Percentiles rank a stretch among this genome's conserved stretches.
Evolutionary conservation across 2,329 filamentous ascomycete species (phyloP).

Genomic region (Thelonectria discophora): DNA sequence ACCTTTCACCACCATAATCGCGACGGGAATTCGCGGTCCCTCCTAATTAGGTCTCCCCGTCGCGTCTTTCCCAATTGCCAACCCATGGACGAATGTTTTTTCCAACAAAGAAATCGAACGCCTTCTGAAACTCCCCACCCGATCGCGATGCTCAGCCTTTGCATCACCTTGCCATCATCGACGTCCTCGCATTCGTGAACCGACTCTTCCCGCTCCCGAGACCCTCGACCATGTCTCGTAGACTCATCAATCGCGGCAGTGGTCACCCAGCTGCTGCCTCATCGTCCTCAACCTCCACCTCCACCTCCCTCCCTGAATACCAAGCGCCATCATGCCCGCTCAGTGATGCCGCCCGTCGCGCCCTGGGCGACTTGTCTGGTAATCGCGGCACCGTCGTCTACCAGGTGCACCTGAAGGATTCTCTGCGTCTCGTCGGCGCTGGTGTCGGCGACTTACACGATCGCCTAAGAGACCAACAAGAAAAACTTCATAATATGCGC

Average conservation of each 20-base stretch:
- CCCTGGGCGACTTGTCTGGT: constrained; percentile 55
- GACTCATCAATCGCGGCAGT: constrained; percentile 42
- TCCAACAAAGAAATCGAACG: neutral
- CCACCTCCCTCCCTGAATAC: constrained; percentile 57
- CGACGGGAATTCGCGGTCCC: no score
- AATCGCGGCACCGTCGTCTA: constrained; percentile 54
- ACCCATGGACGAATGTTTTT: neutral
- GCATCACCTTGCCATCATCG: constrained; percentile 18
- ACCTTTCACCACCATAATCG: neutral
- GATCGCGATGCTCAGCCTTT: constrained; percentile 22
- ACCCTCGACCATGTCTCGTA: constrained; percentile 45
- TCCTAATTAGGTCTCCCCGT: no score
- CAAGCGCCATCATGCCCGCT: constrained; percentile 59
- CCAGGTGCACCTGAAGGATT: constrained; percentile 56
- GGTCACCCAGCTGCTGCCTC: constrained; percentile 24
- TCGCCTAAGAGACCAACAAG: constrained; percentile 49
- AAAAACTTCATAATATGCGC: constrained; percentile 44
- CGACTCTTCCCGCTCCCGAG: neutral
- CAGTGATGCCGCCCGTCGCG: constrained; percentile 48
- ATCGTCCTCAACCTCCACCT: constrained; percentile 23
- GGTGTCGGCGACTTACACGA: constrained; percentile 62
- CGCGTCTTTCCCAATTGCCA: constrained; percentile 2
- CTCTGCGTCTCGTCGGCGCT: constrained; percentile 54
- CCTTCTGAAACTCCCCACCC: constrained; percentile 3
- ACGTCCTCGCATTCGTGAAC: constrained; percentile 7